phyloP scores from a whole-genome alignment of 2,329 filamentous ascomycete species.

The Dendryphion nanum region DNA sequence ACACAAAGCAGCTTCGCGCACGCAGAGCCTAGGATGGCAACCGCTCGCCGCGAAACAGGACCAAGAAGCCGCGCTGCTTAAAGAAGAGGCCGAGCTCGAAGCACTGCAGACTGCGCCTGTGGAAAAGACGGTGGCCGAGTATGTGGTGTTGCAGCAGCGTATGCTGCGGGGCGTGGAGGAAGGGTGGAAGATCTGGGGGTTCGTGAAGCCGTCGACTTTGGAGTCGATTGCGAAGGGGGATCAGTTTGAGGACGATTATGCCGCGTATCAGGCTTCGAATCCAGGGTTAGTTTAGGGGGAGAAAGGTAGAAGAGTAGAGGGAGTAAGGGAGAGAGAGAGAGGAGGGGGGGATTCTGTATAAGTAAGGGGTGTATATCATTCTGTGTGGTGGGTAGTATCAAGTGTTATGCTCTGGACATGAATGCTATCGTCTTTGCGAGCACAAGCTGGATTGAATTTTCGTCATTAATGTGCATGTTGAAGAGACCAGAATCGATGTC shows the following conservation, averaged over 20 bases:
- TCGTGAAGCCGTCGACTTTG: slow-evolving; percentile 50
- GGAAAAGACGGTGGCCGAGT: slow-evolving; percentile 60
- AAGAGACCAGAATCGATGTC: too few relatives aligned
- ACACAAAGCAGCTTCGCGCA: not conserved
- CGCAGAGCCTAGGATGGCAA: not conserved
- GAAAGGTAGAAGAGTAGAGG: too few relatives aligned
- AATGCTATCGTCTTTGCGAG: too few relatives aligned
- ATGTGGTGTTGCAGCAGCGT: slow-evolving; percentile 59
- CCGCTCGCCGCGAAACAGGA: not conserved
- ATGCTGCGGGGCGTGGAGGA: slow-evolving; percentile 48
- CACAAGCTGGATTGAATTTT: too few relatives aligned
- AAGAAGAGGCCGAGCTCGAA: not conserved
- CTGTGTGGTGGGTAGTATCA: too few relatives aligned
- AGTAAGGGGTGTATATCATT: too few relatives aligned
- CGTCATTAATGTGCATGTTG: too few relatives aligned
- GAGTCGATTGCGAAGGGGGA: slow-evolving; percentile 5
- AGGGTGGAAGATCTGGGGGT: slow-evolving; percentile 67
- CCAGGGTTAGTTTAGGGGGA: not conserved
- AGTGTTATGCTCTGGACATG: too few relatives aligned
- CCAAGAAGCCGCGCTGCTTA: slow-evolving; percentile 4
- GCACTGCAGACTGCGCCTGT: slow-evolving; percentile 36
- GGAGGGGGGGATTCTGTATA: too few relatives aligned
- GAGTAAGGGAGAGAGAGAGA: too few relatives aligned
- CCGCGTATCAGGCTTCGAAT: not conserved
- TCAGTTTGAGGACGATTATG: not conserved